Evolutionary conservation across 2,329 filamentous ascomycete genomes (phyloP), one percentile per base, ranked within the genome.

Genomic region (Sporothrix luriei): DNA sequence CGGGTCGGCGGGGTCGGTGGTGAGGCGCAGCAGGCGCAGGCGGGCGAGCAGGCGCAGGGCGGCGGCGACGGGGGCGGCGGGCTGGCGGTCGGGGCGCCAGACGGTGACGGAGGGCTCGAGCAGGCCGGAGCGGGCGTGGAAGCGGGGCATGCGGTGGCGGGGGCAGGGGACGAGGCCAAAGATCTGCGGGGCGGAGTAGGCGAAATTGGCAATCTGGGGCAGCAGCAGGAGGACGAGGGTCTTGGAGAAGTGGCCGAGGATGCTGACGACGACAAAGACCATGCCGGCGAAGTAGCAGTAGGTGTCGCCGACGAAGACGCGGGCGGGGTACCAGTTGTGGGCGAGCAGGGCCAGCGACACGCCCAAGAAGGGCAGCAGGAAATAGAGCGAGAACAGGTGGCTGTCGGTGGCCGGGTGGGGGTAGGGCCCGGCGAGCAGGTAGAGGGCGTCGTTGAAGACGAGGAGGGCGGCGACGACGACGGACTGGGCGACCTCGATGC

Each of bases 281-380:
- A 99, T 99, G 74, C 95, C 95, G 0, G 95, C 95, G 79, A 99
- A 97, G 82, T 99, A 99, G 85, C 95, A 99, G 85, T 98, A 99
- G 4, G 95, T 99, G 80, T 99, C 95, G 69, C 95, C 95, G 11
- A 98, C 94, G 77, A 99, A 99, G 11, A 98, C 95, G 75, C 89
- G 90, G 29, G 94, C 93, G 0, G 95, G 95, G 78, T 93, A 99
- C 92, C 93, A 96, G 80, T 99, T 99, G 83, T 99, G 94, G 78
- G 82, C 88, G 76, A 95, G 87, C 19, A 99, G 85, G 10, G 95
- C 95, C 66, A 91, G 80, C 9, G 93, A 97, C 68, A 97, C 95
- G 65, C 93, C 95, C 71, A 98, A 86, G 83, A 98, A 98, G 19
- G 95, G 95, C 19, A 98, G 85, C 54, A 99, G 86, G 74, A 99